phyloP scores from a whole-genome alignment of 805 yeast genomes.

The Myxozyma lipomycoides region DNA sequence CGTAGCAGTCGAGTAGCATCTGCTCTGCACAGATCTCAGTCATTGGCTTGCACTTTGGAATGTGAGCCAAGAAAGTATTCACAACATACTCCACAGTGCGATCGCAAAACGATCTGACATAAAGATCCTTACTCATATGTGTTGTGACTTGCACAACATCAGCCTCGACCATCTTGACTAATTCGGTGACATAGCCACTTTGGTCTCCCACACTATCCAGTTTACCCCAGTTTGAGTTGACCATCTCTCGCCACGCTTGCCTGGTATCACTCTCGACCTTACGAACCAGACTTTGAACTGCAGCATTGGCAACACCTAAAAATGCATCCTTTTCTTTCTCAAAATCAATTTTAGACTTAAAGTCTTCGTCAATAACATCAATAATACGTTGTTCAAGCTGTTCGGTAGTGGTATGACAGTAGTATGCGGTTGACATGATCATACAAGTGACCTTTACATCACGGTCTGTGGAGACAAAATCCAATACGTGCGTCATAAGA shows the following conservation, averaged over 20 bases:
- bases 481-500: slow-evolving; percentile 33
- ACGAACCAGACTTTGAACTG: slow-evolving; percentile 52
- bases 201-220: slow-evolving; percentile 64
- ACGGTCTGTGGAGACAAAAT: slow-evolving; percentile 46
- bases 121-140: slow-evolving; percentile 50
- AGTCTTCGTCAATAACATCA: slow-evolving; percentile 41
- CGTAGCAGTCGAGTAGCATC: slow-evolving; percentile 65
- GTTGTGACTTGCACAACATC: slow-evolving; percentile 32
- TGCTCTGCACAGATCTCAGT: slow-evolving; percentile 74
- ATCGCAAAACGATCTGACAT: slow-evolving; percentile 69
- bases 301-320: slow-evolving; percentile 53
- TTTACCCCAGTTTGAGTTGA: slow-evolving; percentile 68
- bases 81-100: slow-evolving; percentile 64
- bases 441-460: slow-evolving; percentile 64
- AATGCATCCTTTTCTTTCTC: slow-evolving; percentile 55
- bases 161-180: slow-evolving; percentile 46
- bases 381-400: slow-evolving; percentile 68
- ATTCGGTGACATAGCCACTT: slow-evolving; percentile 63
- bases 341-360: slow-evolving; percentile 47
- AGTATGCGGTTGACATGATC: slow-evolving; percentile 84
- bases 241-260: slow-evolving; percentile 79
- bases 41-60: slow-evolving; percentile 63
- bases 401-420: slow-evolving; percentile 69
- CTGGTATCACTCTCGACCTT: slow-evolving; percentile 60
- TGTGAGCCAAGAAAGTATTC: slow-evolving; percentile 52